phyloP scores from a whole-genome alignment of 2,329 filamentous ascomycete genomes.

The Calonectria leucothoes region DNA sequence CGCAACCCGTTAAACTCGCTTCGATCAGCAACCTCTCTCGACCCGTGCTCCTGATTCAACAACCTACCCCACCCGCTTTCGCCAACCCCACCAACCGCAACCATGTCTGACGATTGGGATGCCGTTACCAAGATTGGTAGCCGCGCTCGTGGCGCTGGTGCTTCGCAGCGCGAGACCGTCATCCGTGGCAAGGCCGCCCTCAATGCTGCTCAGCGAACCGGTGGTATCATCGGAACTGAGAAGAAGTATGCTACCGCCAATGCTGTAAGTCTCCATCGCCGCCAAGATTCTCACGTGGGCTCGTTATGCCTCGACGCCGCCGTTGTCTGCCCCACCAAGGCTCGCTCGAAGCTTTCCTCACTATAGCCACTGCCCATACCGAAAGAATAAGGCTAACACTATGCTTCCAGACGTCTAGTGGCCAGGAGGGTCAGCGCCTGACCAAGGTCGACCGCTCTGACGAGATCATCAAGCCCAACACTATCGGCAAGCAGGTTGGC shows the following conservation, averaged over 20 bases:
- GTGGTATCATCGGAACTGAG: constrained; percentile 83
- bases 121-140: constrained; percentile 91
- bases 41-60: neutral
- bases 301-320: neutral
- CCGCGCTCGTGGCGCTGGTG: constrained; percentile 78
- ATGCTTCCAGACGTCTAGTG: constrained; percentile 35
- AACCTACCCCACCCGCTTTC: neutral
- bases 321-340: constrained; percentile 1
- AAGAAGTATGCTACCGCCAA: constrained; percentile 90
- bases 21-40: neutral
- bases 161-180: constrained; percentile 82
- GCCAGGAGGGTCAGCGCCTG: constrained; percentile 86
- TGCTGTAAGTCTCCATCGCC: constrained; percentile 51
- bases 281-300: constrained; percentile 1
- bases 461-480: constrained; percentile 98
- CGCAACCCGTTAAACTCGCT: neutral
- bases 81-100: constrained; percentile 43
- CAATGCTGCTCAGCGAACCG: constrained; percentile 89
- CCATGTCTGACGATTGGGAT: constrained; percentile 82
- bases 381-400: constrained; percentile 28
- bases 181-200: constrained; percentile 84
- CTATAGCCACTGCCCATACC: neutral
- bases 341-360: neutral
- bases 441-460: constrained; percentile 98
- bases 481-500: constrained; percentile 83